phyloP scores from a whole-genome alignment of 179 eudicot genomes.

The Spergularia azorica region DNA sequence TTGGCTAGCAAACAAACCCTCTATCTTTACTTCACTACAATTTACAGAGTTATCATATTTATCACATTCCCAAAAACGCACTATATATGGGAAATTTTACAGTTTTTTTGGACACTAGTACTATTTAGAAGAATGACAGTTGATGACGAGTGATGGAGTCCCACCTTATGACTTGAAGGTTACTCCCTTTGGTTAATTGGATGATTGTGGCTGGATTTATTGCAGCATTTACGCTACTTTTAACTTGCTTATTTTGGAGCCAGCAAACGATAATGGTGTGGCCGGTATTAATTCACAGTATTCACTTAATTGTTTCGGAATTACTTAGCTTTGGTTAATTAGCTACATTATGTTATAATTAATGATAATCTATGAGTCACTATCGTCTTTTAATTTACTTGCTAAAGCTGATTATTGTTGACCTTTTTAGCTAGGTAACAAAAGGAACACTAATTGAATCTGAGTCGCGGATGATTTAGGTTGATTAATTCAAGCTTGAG shows the following conservation, averaged over 20 bases:
- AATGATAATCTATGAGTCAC: too few species aligned
- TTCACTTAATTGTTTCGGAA: not conserved
- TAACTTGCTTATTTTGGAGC: slow-evolving; percentile 5
- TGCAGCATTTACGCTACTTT: slow-evolving; percentile 23
- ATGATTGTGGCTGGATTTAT: slow-evolving; percentile 24
- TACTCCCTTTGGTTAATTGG: slow-evolving; percentile 9
- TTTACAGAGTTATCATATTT: too few species aligned
- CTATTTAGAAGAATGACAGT: not conserved
- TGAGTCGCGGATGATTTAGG: too few species aligned
- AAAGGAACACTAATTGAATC: too few species aligned
- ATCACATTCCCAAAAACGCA: too few species aligned
- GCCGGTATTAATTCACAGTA: not conserved
- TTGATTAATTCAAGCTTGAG: too few species aligned
- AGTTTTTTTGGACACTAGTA: not conserved
- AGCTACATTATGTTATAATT: not conserved
- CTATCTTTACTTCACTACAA: too few species aligned
- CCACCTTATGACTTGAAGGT: not conserved
- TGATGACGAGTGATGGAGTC: slow-evolving; percentile 23
- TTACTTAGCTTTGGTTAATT: not conserved
- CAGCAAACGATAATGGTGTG: not conserved
- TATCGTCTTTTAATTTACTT: too few species aligned
- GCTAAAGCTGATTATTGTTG: too few species aligned
- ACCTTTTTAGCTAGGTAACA: too few species aligned
- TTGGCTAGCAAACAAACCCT: slow-evolving; percentile 8
- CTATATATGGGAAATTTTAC: too few species aligned